A percentile compares a stretch with the other conserved stretches of the same genome.
These are phyloP conservation scores for Nephromyces sp. DNA, from an alignment of 169 alveolate species.

Conservation along the genomic window DNA sequence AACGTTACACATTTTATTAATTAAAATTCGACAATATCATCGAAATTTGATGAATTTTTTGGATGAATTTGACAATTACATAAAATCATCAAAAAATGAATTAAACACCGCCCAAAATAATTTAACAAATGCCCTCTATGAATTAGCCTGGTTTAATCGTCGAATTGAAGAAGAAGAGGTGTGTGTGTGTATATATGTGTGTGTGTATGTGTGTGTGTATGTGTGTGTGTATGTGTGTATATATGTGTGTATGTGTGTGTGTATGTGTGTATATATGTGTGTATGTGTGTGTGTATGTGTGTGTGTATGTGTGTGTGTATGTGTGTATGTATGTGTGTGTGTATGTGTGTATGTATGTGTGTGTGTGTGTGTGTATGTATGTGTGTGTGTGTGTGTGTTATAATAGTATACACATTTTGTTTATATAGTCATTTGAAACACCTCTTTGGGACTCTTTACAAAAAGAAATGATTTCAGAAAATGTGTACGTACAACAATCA, in stretches of 20 bases:
- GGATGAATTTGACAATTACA: not conserved
- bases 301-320: too few relatives aligned
- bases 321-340: too few relatives aligned
- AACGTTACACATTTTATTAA: not conserved
- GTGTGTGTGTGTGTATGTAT: too few relatives aligned
- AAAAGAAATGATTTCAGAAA: not conserved
- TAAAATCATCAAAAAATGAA: not conserved
- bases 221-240: too few relatives aligned
- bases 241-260: too few relatives aligned
- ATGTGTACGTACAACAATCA: not conserved
- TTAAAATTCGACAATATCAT: not conserved
- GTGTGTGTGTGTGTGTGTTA: too few relatives aligned
- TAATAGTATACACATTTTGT: too few relatives aligned
- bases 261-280: too few relatives aligned
- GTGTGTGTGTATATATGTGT: not conserved
- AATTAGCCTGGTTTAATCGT: not conserved
- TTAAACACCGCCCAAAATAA: not conserved
- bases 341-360: too few relatives aligned
- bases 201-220: too few relatives aligned
- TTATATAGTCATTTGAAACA: not conserved
- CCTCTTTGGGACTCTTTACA: not conserved
- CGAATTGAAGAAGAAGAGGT: not conserved
- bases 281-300: too few relatives aligned
- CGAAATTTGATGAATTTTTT: not conserved
- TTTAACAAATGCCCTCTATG: not conserved